Percentiles rank a stretch among this genome's conserved stretches.
Evolutionary conservation across 164 flowering plant genomes (phyloP).

Genomic region (Pachysandra terminalis): DNA sequence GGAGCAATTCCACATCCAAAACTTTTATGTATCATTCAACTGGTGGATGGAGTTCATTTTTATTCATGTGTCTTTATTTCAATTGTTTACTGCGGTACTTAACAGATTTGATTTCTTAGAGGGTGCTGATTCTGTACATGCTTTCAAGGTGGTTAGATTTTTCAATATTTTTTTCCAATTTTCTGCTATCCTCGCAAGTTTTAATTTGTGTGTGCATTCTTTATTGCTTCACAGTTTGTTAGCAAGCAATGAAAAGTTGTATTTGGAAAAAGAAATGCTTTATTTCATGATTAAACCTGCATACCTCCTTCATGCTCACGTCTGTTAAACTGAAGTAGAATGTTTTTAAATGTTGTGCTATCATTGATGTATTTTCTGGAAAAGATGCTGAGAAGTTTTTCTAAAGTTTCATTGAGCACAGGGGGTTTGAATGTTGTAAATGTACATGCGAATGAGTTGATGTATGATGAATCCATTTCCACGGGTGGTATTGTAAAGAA

Average conservation of each 20-base stretch:
- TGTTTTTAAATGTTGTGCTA: no score
- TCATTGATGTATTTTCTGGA: not conserved
- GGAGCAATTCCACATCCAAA: not conserved
- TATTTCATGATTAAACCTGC: not conserved
- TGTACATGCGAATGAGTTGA: conserved; percentile 36
- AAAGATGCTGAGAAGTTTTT: not conserved
- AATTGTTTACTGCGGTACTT: no score
- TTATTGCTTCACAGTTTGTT: not conserved
- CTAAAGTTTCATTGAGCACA: conserved; percentile 14
- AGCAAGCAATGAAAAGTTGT: not conserved
- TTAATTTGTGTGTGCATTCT: not conserved
- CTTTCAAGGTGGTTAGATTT: no score
- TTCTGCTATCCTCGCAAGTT: no score
- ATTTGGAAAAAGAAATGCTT: not conserved
- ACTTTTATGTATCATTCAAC: not conserved
- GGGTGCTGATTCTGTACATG: not conserved
- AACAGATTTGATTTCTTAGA: no score
- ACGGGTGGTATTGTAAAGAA: conserved; percentile 29
- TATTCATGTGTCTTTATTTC: not conserved
- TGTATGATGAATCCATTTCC: conserved; percentile 27
- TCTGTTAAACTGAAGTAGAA: no score
- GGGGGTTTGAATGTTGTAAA: conserved; percentile 30
- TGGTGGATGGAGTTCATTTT: not conserved
- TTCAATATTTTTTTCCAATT: no score
- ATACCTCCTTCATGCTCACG: not conserved